Base-by-base conservation (phyloP, 257 asterid species). In the Nicotiana paniculata region DNA sequence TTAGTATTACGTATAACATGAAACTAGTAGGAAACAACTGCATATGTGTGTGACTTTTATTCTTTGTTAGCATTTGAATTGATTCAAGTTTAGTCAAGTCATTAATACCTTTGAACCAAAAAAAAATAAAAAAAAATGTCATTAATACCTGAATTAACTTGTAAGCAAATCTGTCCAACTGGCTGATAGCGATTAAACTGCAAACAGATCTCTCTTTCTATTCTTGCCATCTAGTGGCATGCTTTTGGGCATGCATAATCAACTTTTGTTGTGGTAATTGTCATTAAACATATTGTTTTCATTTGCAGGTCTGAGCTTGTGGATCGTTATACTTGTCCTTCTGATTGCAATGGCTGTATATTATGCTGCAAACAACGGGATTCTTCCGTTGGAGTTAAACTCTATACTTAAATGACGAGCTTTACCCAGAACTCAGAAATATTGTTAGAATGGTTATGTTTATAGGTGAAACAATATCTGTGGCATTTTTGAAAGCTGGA, bases 221-320 rank as follows among this genome's bases (percentile, higher is more conserved):
- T 9, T 74, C 13, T 72, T 24, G 79, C 39, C 24, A 65, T 26
- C 70, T 6, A 64, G 6, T 80, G 30, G 6, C 43, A 57, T 18
- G 30, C 11, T 35, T 43, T 16, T 65, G 30, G 2, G 17, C 39
- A 0, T 75, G 39, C 77, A 18, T 37, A 28, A 15, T 51, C 21
- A 1, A 51, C 46, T 33, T 48, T 46, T 59, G 4, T 54, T 55
- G 32, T 18, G 18, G 39, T 13, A 32, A n/a, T 74, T 4, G 32
- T 80, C 54, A 67, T 82, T 76, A 10, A 84, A 76, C 21, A 65
- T 61, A 62, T 74, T 2, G 16, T 57, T 39, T 48, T 6, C 72
- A 72, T 57, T 86, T 89, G 87, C 97, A 93, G 98, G 97, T 80
- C 61, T 83, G 82, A 90, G 63, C 83, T 68, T 89, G 89, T 91